Evolutionary conservation across 208 protist species (phyloP).

Genomic region (Leishmania turanica): DNA sequence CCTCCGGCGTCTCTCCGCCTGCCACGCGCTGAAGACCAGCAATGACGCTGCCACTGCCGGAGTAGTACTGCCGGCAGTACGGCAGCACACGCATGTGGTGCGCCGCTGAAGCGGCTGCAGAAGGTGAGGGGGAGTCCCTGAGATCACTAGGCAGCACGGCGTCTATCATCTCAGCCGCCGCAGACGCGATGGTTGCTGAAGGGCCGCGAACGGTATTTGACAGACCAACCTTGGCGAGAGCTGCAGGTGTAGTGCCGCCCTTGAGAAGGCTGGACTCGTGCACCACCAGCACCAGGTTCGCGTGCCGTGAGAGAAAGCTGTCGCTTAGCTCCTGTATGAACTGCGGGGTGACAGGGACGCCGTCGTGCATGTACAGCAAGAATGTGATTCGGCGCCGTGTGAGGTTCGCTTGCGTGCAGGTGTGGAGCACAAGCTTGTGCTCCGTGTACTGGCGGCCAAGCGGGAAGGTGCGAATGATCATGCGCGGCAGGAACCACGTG

Average conservation of each 20-base stretch:
- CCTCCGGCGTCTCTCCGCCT: not conserved
- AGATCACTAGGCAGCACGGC: slow-evolving; percentile 25
- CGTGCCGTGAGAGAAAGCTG: slow-evolving; percentile 67
- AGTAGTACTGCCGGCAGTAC: slow-evolving; percentile 45
- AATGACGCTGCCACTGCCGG: slow-evolving; percentile 18
- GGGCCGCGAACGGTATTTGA: not conserved
- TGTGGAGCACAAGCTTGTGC: slow-evolving; percentile 79
- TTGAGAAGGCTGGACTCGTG: slow-evolving; percentile 69
- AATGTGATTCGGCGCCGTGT: slow-evolving; percentile 84
- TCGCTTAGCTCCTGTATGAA: slow-evolving; percentile 56
- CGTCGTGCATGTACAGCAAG: slow-evolving; percentile 71
- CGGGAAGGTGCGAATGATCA: slow-evolving; percentile 83
- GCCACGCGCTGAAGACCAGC: not conserved
- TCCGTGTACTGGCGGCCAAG: slow-evolving; percentile 78
- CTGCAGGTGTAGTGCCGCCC: slow-evolving; percentile 48
- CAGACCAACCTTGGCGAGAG: slow-evolving; percentile 20
- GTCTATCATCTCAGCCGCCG: slow-evolving; percentile 23
- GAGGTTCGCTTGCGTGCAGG: slow-evolving; percentile 84
- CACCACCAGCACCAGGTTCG: slow-evolving; percentile 80
- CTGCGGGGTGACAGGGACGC: slow-evolving; percentile 66
- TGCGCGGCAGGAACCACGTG: slow-evolving; percentile 77
- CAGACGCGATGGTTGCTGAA: slow-evolving; percentile 8
- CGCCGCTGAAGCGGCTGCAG: not conserved
- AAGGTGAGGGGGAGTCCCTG: slow-evolving; percentile 4
- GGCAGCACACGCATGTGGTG: slow-evolving; percentile 41